Evolutionary conservation across 164 flowering plant species (phyloP).

Genomic region (Protea cynaroides): DNA sequence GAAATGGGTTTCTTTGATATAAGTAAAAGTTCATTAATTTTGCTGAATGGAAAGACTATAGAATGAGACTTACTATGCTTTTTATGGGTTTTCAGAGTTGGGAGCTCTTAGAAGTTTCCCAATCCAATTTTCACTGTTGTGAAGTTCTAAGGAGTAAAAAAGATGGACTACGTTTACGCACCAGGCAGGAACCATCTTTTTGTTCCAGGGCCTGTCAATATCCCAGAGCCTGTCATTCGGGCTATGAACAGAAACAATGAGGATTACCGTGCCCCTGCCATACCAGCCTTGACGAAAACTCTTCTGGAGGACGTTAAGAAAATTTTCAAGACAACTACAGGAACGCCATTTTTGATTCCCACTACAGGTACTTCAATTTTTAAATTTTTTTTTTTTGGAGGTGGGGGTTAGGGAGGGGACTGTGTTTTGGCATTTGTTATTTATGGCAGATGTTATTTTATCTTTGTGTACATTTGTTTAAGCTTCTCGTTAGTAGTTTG

Average conservation of each 20-base stretch:
- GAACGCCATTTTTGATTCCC: conserved; percentile 84
- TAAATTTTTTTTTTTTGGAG: too few relatives aligned
- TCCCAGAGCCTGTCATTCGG: conserved; percentile 86
- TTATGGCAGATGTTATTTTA: too few relatives aligned
- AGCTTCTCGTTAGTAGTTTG: neutral
- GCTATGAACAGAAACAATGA: conserved; percentile 99
- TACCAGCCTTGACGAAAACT: conserved; percentile 81
- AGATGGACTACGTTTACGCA: conserved; percentile 82
- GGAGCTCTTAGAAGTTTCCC: neutral
- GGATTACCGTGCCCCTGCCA: conserved; percentile 93
- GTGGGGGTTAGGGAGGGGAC: too few relatives aligned
- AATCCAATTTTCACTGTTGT: conserved; percentile 8
- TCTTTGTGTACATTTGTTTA: too few relatives aligned
- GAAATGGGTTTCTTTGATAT: too few relatives aligned
- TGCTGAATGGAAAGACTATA: too few relatives aligned
- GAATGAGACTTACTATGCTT: neutral
- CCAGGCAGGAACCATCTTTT: conserved; percentile 96
- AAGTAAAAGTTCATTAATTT: too few relatives aligned
- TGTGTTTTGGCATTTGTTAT: neutral
- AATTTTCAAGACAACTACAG: conserved; percentile 88
- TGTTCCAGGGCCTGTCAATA: conserved; percentile 97
- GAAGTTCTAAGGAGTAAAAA: conserved; percentile 13
- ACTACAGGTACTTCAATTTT: conserved; percentile 94
- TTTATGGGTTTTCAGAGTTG: neutral
- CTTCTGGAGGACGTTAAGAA: conserved; percentile 94